These are phyloP conservation scores for Aspergillus campestris DNA, from an alignment of 495 filamentous ascomycete genomes.

Conservation along the genomic window DNA sequence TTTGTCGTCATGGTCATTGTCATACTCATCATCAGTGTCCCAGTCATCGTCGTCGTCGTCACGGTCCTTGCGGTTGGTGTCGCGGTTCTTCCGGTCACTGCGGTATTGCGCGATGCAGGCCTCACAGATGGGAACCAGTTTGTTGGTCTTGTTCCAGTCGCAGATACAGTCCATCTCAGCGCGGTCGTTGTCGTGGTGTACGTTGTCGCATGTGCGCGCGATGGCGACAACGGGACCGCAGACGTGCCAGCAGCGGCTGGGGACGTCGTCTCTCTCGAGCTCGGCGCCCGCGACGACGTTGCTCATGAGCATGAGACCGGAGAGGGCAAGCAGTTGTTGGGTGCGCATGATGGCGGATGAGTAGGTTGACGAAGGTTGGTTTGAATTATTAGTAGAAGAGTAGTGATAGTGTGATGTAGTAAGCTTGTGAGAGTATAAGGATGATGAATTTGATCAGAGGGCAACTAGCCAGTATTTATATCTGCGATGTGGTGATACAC, in stretches of 20 bases:
- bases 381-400: constrained; percentile 1
- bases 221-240: constrained; percentile 21
- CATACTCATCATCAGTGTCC: constrained; percentile 2
- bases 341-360: constrained; percentile 18
- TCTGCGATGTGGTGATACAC: too few species aligned
- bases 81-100: constrained; percentile 5
- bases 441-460: too few species aligned
- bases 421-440: not conserved
- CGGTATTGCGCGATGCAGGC: constrained; percentile 28
- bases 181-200: constrained; percentile 19
- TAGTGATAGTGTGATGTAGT: not conserved
- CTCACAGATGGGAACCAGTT: constrained; percentile 25
- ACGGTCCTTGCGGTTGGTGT: constrained; percentile 9
- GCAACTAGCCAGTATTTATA: too few species aligned
- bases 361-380: not conserved
- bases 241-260: constrained; percentile 21
- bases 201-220: constrained; percentile 19
- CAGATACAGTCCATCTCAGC: constrained; percentile 28
- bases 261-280: constrained; percentile 26
- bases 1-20: constrained; percentile 11
- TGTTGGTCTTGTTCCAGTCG: constrained; percentile 17
- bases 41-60: constrained; percentile 5
- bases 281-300: constrained; percentile 20
- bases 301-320: constrained; percentile 20
- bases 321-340: constrained; percentile 18